phyloP scores from a whole-genome alignment of 1,284 basidiomycete genomes.

The Veloboletus limbatus region DNA sequence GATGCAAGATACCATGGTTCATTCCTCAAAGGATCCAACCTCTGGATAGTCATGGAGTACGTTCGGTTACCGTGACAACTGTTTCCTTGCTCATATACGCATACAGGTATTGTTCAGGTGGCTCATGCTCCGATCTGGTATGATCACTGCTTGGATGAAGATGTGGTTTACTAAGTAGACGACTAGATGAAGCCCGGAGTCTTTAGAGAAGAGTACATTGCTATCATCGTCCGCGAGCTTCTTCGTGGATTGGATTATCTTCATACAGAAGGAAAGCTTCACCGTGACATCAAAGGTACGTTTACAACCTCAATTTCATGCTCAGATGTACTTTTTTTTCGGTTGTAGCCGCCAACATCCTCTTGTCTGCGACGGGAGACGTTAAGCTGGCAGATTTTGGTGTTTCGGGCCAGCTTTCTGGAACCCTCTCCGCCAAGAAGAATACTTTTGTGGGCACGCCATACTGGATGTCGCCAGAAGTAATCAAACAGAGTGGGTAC shows the following conservation, averaged over 20 bases:
- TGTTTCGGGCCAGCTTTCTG: conserved; percentile 97
- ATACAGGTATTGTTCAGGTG: conserved; percentile 77
- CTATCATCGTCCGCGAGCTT: conserved; percentile 92
- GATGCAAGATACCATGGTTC: conserved; percentile 87
- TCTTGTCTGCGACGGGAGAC: conserved; percentile 92
- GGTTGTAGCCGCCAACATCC: conserved; percentile 83
- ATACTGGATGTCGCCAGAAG: conserved; percentile 99
- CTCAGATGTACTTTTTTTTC: not conserved
- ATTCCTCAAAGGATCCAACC: conserved; percentile 89
- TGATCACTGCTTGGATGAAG: conserved; percentile 22
- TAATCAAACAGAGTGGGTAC: conserved; percentile 99
- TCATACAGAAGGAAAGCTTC: conserved; percentile 94
- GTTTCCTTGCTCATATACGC: conserved; percentile 11
- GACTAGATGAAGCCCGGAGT: conserved; percentile 94
- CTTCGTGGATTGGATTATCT: conserved; percentile 93
- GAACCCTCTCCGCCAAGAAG: conserved; percentile 96
- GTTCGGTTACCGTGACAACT: conserved; percentile 26
- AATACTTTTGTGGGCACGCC: conserved; percentile 98
- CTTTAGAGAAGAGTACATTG: conserved; percentile 98
- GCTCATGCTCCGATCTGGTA: conserved; percentile 83
- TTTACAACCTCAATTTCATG: not conserved
- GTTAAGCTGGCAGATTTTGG: conserved; percentile 99
- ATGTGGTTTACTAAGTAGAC: conserved; percentile 20
- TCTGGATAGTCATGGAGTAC: conserved; percentile 99
- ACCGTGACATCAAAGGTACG: conserved; percentile 96